A percentile compares a stretch with the other conserved stretches of the same genome.
Evolutionary conservation across 306 rosid species (phyloP).

Genomic region (Acmispon strigosus): DNA sequence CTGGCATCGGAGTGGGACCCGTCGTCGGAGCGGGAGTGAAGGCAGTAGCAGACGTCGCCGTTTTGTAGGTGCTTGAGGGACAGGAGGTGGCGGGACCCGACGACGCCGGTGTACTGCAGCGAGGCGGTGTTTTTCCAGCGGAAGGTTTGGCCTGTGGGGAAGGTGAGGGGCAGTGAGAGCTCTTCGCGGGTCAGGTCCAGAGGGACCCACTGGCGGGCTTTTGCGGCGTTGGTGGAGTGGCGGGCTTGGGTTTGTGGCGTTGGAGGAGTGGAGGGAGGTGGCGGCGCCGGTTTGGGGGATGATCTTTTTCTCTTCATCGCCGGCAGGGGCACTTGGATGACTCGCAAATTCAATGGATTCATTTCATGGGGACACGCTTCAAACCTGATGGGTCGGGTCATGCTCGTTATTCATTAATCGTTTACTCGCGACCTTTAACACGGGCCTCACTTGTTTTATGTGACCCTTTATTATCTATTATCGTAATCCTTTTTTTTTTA

Average conservation of each 20-base stretch:
- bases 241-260: slow-evolving; percentile 37
- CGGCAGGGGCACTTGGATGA: neutral
- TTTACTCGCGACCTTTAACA: too few relatives aligned
- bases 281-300: slow-evolving; percentile 11
- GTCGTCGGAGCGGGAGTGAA: slow-evolving; percentile 34
- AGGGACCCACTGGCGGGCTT: slow-evolving; percentile 53
- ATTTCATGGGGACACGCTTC: too few relatives aligned
- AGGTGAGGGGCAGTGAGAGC: slow-evolving; percentile 79
- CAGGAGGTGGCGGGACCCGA: slow-evolving; percentile 65
- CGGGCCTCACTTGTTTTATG: too few relatives aligned
- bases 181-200: slow-evolving; percentile 52
- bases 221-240: slow-evolving; percentile 31
- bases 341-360: neutral
- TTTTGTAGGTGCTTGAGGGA: slow-evolving; percentile 63
- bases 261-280: slow-evolving; percentile 37
- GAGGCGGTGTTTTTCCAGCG: slow-evolving; percentile 77
- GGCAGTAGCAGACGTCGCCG: slow-evolving; percentile 64
- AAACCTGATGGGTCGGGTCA: too few relatives aligned
- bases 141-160: slow-evolving; percentile 99
- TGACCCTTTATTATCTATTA: too few relatives aligned
- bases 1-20: slow-evolving; percentile 21
- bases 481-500: too few relatives aligned
- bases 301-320: slow-evolving; percentile 42
- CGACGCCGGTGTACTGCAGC: slow-evolving; percentile 65
- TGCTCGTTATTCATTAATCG: too few relatives aligned